A percentile compares a stretch with the other conserved stretches of the same genome.
phyloP scores from a whole-genome alignment of 139 green algal species.

The Chlamydomonas applanata region DNA sequence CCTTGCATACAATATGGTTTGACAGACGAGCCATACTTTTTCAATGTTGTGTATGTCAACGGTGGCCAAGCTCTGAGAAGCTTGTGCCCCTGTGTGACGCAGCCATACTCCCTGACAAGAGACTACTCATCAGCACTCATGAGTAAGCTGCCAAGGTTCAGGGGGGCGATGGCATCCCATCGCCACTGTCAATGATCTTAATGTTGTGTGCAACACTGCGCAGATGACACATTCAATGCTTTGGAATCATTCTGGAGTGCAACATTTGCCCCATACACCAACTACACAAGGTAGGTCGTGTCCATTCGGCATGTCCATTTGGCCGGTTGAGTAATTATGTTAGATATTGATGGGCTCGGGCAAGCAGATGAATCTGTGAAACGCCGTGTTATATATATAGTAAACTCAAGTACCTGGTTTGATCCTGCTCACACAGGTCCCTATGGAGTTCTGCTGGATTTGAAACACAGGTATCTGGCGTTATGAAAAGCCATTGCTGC shows the following conservation, averaged over 20 bases:
- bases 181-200: neutral
- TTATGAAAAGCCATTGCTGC: neutral
- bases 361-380: too few relatives aligned
- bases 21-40: neutral
- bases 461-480: neutral
- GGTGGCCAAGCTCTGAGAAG: too few relatives aligned
- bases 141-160: too few relatives aligned
- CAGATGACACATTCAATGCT: neutral
- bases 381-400: neutral
- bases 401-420: neutral
- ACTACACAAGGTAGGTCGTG: neutral
- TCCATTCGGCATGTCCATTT: neutral
- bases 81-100: too few relatives aligned
- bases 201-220: neutral
- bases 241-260: neutral
- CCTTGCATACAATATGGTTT: neutral
- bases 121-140: neutral
- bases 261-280: neutral
- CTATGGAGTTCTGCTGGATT: neutral
- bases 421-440: neutral
- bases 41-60: too few relatives aligned
- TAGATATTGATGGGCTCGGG: too few relatives aligned
- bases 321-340: neutral
- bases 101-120: neutral
- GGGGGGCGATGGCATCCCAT: too few relatives aligned